Evolutionary conservation across 257 asterid genomes (phyloP).

Genomic region (Leonotis leonurus): DNA sequence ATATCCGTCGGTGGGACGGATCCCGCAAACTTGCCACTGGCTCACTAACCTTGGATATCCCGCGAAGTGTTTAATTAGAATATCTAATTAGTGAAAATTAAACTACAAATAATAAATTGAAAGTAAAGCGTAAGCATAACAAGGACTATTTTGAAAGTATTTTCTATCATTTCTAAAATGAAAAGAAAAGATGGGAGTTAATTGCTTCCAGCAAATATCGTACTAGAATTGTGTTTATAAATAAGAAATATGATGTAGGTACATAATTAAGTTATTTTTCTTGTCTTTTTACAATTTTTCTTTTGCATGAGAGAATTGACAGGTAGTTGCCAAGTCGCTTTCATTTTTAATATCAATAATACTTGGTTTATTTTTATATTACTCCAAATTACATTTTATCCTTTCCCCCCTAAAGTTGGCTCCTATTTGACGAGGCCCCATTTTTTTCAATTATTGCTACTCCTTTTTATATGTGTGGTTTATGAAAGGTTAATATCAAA

Average conservation of each 20-base stretch:
- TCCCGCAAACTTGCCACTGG: no score
- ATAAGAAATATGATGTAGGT: background rate
- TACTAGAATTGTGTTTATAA: conserved; percentile 8
- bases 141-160: background rate
- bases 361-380: background rate
- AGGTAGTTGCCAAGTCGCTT: conserved; percentile 19
- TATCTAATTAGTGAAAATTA: no score
- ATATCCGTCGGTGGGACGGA: no score
- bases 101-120: background rate
- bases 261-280: background rate
- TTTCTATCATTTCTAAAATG: background rate
- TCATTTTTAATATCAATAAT: conserved; percentile 2
- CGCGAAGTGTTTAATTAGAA: no score
- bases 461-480: background rate
- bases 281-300: background rate
- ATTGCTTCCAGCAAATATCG: conserved; percentile 19
- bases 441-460: background rate
- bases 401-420: background rate
- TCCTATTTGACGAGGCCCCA: background rate
- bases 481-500: conserved; percentile 9
- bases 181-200: background rate
- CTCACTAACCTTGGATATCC: no score
- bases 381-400: background rate
- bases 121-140: background rate
- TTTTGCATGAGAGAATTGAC: background rate